Conservation (phyloP, 192 early-diverging fungal species). For the Chytriomyces confervae region DNA sequence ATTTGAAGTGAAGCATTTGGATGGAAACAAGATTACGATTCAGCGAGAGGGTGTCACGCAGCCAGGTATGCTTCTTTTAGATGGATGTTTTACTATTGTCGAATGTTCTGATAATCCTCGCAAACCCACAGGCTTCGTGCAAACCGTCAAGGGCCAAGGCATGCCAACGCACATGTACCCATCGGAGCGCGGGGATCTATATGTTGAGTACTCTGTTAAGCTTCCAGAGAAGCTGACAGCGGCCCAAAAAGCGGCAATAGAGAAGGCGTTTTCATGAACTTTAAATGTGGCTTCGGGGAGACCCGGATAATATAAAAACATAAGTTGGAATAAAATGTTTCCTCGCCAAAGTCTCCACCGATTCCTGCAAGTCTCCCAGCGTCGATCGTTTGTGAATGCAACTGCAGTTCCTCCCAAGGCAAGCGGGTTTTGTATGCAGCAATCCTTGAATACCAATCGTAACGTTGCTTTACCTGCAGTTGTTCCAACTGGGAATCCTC, state of each 20-base stretch:
- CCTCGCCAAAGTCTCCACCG: no score
- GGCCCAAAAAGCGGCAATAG: constrained; percentile 36
- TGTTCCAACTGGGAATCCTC: constrained; percentile 75
- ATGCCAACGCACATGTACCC: constrained; percentile 78
- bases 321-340: no score
- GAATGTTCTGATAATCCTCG: background rate
- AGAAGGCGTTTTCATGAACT: constrained; percentile 25
- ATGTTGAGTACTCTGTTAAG: constrained; percentile 84
- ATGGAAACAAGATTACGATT: constrained; percentile 59
- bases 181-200: constrained; percentile 76
- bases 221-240: constrained; percentile 71
- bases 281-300: background rate
- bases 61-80: constrained; percentile 47
- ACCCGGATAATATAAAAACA: no score
- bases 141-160: constrained; percentile 78
- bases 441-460: no score
- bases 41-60: constrained; percentile 57
- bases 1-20: constrained; percentile 76
- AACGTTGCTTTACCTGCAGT: background rate
- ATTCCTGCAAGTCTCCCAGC: no score
- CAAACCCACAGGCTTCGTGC: constrained; percentile 71
- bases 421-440: no score
- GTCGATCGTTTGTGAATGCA: no score
- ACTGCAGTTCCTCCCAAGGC: no score
- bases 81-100: background rate